These are phyloP conservation scores for Fremontodendron californicum DNA, from an alignment of 345 rosid species.

Conservation along the genomic window DNA sequence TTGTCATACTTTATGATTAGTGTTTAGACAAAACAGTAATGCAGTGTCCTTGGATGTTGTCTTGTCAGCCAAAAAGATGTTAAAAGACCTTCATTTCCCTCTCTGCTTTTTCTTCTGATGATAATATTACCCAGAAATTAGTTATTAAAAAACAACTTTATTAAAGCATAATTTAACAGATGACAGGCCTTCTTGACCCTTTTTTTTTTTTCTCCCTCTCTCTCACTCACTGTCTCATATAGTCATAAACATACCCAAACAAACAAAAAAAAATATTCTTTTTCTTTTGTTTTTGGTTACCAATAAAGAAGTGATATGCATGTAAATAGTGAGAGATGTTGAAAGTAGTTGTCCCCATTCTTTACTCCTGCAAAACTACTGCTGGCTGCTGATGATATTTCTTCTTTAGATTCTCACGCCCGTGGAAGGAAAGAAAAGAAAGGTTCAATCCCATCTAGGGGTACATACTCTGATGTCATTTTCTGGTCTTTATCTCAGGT, in stretches of 20 bases:
- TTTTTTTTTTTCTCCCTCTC: neutral
- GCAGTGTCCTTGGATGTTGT: constrained; percentile 59
- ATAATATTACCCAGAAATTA: constrained; percentile 15
- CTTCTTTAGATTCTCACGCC: constrained; percentile 74
- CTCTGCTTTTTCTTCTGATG: constrained; percentile 20
- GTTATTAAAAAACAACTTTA: constrained; percentile 14
- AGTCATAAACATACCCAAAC: neutral
- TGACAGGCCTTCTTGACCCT: neutral
- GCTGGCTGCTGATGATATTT: constrained; percentile 19
- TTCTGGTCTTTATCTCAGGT: constrained; percentile 95
- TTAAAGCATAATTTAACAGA: constrained; percentile 12
- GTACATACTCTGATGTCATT: constrained; percentile 53
- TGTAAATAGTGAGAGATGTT: constrained; percentile 9
- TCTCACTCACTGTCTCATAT: constrained; percentile 9
- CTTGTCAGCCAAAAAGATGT: constrained; percentile 53
- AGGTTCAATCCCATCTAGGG: constrained; percentile 12
- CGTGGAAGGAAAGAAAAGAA: constrained; percentile 40
- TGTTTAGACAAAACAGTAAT: constrained; percentile 16
- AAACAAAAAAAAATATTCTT: neutral
- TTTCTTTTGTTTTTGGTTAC: constrained; percentile 14
- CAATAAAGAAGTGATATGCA: constrained; percentile 1
- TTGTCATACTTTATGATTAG: constrained; percentile 28
- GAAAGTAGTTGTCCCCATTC: constrained; percentile 36
- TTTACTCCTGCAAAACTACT: constrained; percentile 23
- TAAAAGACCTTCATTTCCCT: constrained; percentile 38